A percentile compares a stretch with the other conserved stretches of the same genome.
phyloP scores from a whole-genome alignment of 1,284 basidiomycete genomes.

The Rhodotorula sp. region DNA sequence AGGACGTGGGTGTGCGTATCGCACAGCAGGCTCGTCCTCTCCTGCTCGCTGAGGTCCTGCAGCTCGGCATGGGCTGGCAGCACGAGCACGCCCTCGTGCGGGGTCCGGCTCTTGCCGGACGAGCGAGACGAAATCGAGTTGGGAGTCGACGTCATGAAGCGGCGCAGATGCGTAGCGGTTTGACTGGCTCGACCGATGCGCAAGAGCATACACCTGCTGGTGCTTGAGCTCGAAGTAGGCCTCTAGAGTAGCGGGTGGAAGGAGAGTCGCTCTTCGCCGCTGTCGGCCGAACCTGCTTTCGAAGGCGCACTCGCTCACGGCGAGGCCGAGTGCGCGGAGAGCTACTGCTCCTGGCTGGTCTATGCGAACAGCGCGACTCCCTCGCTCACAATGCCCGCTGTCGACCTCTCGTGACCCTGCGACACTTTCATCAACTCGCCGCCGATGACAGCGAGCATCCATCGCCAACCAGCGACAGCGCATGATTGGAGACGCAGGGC shows the following conservation, averaged over 20 bases:
- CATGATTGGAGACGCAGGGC: no score
- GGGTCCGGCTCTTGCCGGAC: background rate
- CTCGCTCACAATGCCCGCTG: no score
- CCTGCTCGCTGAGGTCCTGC: background rate
- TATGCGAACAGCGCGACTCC: no score
- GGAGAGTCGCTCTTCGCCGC: background rate
- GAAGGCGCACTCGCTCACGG: background rate
- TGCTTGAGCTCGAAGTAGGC: no score
- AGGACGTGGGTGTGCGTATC: constrained; percentile 77
- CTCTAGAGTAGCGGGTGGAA: background rate
- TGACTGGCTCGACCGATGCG: background rate
- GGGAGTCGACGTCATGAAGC: background rate
- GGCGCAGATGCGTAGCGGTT: background rate
- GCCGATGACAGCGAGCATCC: no score
- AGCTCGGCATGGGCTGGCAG: constrained; percentile 21
- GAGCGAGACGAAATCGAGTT: background rate
- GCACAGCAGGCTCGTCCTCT: constrained; percentile 54
- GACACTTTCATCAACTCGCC: no score
- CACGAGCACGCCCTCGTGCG: constrained; percentile 19
- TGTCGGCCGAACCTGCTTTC: background rate
- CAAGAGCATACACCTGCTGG: background rate
- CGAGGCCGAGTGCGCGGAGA: background rate
- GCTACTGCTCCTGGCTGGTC: no score
- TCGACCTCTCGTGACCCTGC: no score
- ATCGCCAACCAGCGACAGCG: no score